Percentiles rank a stretch among this genome's conserved stretches.
These are phyloP conservation scores for Hansenula anomala DNA, from an alignment of 1,139 yeast species.

Conservation along the genomic window DNA sequence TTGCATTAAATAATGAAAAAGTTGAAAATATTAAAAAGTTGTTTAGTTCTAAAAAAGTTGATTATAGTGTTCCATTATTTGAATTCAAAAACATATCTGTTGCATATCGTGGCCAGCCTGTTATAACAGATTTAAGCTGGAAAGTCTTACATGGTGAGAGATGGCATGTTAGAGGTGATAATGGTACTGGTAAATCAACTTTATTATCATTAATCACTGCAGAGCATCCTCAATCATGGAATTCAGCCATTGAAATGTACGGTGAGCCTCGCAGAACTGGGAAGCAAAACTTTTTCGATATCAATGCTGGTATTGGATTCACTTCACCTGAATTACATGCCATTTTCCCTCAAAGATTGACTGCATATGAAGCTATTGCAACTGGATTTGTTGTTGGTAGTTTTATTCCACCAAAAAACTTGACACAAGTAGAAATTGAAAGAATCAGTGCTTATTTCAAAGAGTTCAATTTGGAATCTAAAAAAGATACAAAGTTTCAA, in stretches of 20 bases:
- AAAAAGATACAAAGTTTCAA: constrained; percentile 36
- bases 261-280: constrained; percentile 75
- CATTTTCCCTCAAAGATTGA: constrained; percentile 54
- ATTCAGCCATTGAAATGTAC: constrained; percentile 56
- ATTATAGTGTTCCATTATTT: constrained; percentile 31
- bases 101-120: constrained; percentile 55
- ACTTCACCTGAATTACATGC: constrained; percentile 92
- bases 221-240: constrained; percentile 98
- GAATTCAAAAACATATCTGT: constrained; percentile 64
- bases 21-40: constrained; percentile 16
- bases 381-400: constrained; percentile 72
- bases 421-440: constrained; percentile 30
- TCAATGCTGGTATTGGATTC: constrained; percentile 77
- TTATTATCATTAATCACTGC: constrained; percentile 78
- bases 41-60: constrained; percentile 9
- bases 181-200: constrained; percentile 93
- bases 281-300: constrained; percentile 68
- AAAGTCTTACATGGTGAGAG: constrained; percentile 63
- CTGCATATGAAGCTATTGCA: constrained; percentile 55
- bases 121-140: constrained; percentile 63
- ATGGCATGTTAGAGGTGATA: constrained; percentile 87
- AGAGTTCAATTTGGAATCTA: constrained; percentile 28
- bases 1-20: constrained; percentile 17
- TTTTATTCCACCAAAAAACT: constrained; percentile 33
- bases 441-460: constrained; percentile 31